Percentiles rank a stretch among this genome's conserved stretches.
phyloP scores from a whole-genome alignment of 2,329 filamentous ascomycete species.

The Fusarium redolens region DNA sequence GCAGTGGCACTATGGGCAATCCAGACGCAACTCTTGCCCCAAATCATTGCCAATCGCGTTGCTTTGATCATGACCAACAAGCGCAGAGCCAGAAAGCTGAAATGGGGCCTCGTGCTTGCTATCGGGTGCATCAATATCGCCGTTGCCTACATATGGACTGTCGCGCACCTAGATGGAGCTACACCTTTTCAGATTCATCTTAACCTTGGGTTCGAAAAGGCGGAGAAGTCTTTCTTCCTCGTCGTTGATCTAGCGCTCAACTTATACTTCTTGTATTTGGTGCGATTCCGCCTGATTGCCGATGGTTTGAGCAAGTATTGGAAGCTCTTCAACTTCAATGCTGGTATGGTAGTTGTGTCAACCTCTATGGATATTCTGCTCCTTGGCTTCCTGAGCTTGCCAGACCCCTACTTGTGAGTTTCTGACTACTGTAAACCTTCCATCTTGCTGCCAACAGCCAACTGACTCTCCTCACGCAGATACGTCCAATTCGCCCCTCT shows the following conservation, averaged over 20 bases:
- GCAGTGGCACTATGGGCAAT: conserved; percentile 15
- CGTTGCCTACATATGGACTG: conserved; percentile 55
- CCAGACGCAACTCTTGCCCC: conserved; percentile 55
- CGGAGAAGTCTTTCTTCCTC: conserved; percentile 60
- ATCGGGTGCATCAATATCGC: conserved; percentile 53
- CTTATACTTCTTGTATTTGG: conserved; percentile 59
- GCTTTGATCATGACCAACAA: conserved; percentile 54
- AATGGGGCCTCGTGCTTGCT: conserved; percentile 49
- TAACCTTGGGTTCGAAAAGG: conserved; percentile 40
- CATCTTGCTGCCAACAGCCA: too few relatives aligned
- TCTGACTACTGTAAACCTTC: too few relatives aligned
- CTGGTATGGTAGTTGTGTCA: conserved; percentile 59
- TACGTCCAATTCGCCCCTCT: conserved; percentile 62
- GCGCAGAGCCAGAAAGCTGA: conserved; percentile 48
- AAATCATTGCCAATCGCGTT: conserved; percentile 60
- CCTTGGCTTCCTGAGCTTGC: conserved; percentile 38
- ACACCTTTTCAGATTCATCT: conserved; percentile 5
- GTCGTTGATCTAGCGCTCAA: conserved; percentile 62
- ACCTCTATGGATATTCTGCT: conserved; percentile 57
- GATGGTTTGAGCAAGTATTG: conserved; percentile 62
- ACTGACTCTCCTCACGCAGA: conserved; percentile 7
- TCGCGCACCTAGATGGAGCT: conserved; percentile 42
- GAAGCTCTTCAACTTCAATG: conserved; percentile 61
- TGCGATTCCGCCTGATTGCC: conserved; percentile 59
- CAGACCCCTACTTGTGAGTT: conserved; percentile 23